phyloP scores from a whole-genome alignment of 2,329 filamentous ascomycete species.

The Neonectria sp. region DNA sequence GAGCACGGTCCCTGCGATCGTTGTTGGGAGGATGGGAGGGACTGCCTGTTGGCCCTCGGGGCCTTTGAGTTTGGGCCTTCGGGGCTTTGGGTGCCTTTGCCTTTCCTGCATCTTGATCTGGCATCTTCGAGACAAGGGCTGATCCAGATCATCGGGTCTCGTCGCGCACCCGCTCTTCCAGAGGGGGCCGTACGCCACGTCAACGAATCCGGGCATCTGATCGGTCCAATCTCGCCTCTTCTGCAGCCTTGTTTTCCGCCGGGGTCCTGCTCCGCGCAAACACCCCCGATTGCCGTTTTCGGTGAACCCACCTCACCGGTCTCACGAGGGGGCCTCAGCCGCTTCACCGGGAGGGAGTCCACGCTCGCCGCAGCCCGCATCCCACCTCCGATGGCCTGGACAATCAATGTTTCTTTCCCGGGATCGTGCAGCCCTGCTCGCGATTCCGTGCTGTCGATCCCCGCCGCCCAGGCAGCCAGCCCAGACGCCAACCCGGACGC shows the following conservation, averaged over 20 bases:
- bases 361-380: conserved; percentile 8
- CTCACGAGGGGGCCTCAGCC: conserved; percentile 6
- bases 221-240: conserved; percentile 43
- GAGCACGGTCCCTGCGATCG: not conserved
- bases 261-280: conserved; percentile 27
- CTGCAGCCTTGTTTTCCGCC: conserved; percentile 42
- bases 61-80: conserved; percentile 25
- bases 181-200: conserved; percentile 33
- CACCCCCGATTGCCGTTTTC: conserved; percentile 35
- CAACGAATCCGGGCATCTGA: conserved; percentile 35
- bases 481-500: conserved; percentile 4
- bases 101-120: conserved; percentile 46
- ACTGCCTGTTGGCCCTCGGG: not conserved
- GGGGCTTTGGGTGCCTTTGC: conserved; percentile 28
- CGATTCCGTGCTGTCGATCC: conserved; percentile 23
- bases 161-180: conserved; percentile 29
- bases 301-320: conserved; percentile 42
- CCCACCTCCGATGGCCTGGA: conserved; percentile 2
- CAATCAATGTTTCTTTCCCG: conserved; percentile 10
- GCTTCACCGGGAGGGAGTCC: conserved; percentile 21
- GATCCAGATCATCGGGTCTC: conserved; percentile 50
- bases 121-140: conserved; percentile 43
- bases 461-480: not conserved
- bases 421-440: conserved; percentile 16
- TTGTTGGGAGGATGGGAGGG: not conserved